Percentiles rank a stretch among this genome's conserved stretches.
Conservation (phyloP, 2,329 filamentous ascomycete species). For the Dactylonectria estremocensis region DNA sequence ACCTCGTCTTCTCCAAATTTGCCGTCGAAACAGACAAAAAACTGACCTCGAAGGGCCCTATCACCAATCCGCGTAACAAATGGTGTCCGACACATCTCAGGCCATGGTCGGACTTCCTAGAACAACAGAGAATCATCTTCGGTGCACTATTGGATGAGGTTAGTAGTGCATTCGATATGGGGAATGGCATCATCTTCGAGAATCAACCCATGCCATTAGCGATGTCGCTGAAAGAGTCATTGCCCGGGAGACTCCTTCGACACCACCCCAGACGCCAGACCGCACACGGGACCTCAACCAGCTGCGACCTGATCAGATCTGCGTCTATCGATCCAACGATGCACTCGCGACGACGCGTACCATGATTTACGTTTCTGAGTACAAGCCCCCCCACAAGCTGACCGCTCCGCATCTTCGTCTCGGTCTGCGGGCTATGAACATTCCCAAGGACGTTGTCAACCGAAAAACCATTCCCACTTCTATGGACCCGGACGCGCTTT, state of each 20-base stretch:
- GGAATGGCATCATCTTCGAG: constrained; percentile 52
- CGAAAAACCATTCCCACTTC: constrained; percentile 47
- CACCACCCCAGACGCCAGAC: constrained; percentile 38
- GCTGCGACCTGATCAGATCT: constrained; percentile 54
- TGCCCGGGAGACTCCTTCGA: constrained; percentile 32
- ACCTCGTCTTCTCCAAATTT: constrained; percentile 44
- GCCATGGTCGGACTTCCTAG: constrained; percentile 50
- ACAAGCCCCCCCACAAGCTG: constrained; percentile 60
- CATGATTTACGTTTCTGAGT: constrained; percentile 57
- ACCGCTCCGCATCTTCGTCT: constrained; percentile 58
- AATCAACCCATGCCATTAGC: constrained; percentile 49
- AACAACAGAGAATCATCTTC: constrained; percentile 43
- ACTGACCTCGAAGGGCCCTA: constrained; percentile 47
- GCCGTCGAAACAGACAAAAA: constrained; percentile 43
- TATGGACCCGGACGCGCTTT: constrained; percentile 49
- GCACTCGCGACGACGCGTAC: constrained; percentile 2
- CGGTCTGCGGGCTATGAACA: constrained; percentile 59
- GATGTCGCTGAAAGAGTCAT: constrained; percentile 49
- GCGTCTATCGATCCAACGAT: constrained; percentile 32
- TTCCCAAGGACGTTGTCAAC: constrained; percentile 56
- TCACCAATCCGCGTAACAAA: constrained; percentile 47
- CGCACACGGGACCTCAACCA: constrained; percentile 38
- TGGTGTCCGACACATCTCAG: constrained; percentile 35
- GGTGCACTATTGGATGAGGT: constrained; percentile 42
- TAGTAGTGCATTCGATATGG: constrained; percentile 43